Base-by-base conservation (phyloP, 768 basidiomycete species). In the Xanthoconium stramineum region DNA sequence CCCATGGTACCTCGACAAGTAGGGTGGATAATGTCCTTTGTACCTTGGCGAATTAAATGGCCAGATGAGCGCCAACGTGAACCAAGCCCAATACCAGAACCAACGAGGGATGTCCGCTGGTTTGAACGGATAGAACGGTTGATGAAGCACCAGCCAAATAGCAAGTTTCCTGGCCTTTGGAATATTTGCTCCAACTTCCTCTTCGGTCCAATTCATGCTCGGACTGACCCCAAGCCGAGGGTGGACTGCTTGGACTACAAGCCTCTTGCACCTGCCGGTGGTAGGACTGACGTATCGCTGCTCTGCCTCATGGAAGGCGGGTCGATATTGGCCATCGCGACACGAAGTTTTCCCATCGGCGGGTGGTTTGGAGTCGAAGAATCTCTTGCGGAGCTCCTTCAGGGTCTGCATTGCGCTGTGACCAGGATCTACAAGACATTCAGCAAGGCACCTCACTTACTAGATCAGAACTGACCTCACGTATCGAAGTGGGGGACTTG, bases 161-260 rank as follows among this genome's bases (percentile, higher is more conserved):
- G 64, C 61, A 14, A 69, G 64, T 35, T 53, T 55, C 17, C 54
- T 60, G 10, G 53, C 39, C 14, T 40, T 37, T 2, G 50, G 44
- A 15, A 19, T 3, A 11, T 36, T 53, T 28, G 12, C 45, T 20
- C 37, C 53, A n/a, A 68, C 32, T 0, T 1, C 0, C 6, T 35
- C 10, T 29, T 68, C 60, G 12, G 5, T 35, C 8, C 50, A 14
- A 6, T 36, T 35, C 1, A 6, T 10, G 13, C 9, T 15, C 6
- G 9, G 17, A 20, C 0, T 3, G 1, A 32, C 46, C 24, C 24
- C 4, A 4, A 24, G 2, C 4, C 24, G 24, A 9, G 67, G 64
- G n/a, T 57, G 55, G 28, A 68, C 57, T 20, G 61, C 67, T 40
- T 70, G 67, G n/a, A 70, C 57, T 12, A 28, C 0, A 20, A 70